Conservation (phyloP, 805 yeast species). For the Sugiyamaella marilandica region DNA sequence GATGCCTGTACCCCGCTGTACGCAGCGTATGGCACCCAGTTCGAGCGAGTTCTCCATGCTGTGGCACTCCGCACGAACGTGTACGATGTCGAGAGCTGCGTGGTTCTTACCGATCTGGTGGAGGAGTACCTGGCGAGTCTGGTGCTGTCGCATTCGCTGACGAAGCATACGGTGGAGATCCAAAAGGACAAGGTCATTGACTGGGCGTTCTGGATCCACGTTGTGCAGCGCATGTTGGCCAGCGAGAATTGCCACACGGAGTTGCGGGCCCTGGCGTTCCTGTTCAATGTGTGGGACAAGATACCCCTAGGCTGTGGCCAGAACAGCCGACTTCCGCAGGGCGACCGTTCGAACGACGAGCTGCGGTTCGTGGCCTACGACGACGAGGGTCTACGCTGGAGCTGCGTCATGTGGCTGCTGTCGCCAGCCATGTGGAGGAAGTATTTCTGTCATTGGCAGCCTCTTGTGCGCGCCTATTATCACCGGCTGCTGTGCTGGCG, state of each 20-base stretch:
- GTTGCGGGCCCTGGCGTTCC: constrained; percentile 56
- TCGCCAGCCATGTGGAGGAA: constrained; percentile 47
- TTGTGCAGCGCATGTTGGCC: constrained; percentile 52
- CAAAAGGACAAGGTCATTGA: constrained; percentile 38
- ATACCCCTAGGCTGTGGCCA: constrained; percentile 33
- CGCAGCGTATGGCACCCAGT: constrained; percentile 30
- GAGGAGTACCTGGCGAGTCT: constrained; percentile 38
- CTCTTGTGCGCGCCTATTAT: constrained; percentile 67
- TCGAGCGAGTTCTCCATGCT: constrained; percentile 36
- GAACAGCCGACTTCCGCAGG: background rate
- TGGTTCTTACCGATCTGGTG: constrained; percentile 36
- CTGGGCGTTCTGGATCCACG: constrained; percentile 76
- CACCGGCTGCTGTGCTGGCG: constrained; percentile 66
- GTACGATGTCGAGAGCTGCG: constrained; percentile 35
- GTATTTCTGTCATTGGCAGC: constrained; percentile 74
- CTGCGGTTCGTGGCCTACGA: constrained; percentile 12
- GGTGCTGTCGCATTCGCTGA: constrained; percentile 26
- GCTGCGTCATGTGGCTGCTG: constrained; percentile 52
- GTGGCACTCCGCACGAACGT: constrained; percentile 32
- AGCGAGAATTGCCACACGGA: constrained; percentile 61
- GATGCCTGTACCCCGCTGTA: constrained; percentile 30
- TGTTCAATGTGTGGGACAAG: constrained; percentile 71
- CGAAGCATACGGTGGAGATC: constrained; percentile 24
- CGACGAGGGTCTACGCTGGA: constrained; percentile 42
- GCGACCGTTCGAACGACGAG: constrained; percentile 9